These are phyloP conservation scores for Penicillium sp. DNA, from an alignment of 2,329 filamentous ascomycete species.

Conservation along the genomic window DNA sequence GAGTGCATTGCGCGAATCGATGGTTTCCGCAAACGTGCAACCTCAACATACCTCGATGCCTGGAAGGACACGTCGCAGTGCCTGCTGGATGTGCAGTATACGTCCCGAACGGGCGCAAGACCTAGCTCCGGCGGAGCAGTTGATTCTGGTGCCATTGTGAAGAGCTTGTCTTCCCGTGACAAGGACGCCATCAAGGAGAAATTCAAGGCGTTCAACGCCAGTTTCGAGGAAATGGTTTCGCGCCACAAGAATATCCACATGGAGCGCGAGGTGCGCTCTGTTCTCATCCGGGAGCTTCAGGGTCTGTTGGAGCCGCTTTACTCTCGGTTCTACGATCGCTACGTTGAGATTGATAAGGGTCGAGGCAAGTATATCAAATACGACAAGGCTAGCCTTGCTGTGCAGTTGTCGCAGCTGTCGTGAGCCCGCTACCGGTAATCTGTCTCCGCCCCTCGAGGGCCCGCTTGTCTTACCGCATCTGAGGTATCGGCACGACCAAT, in stretches of 20 bases:
- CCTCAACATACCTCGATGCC: conserved; percentile 71
- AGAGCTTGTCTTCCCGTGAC: conserved; percentile 78
- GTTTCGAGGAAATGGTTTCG: conserved; percentile 80
- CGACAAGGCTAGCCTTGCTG: conserved; percentile 75
- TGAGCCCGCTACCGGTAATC: conserved; percentile 2
- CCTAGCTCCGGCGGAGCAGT: conserved; percentile 61
- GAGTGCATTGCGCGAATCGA: conserved; percentile 64
- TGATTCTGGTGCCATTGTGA: conserved; percentile 78
- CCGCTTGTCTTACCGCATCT: too few species aligned
- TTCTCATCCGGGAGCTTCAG: conserved; percentile 78
- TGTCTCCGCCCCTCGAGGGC: background rate
- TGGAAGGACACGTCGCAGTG: conserved; percentile 84
- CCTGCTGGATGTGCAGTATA: conserved; percentile 88
- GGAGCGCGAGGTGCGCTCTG: conserved; percentile 80
- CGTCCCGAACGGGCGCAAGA: conserved; percentile 61
- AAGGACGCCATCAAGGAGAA: conserved; percentile 96
- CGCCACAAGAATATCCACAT: conserved; percentile 79
- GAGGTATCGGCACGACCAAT: too few species aligned
- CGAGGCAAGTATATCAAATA: conserved; percentile 98
- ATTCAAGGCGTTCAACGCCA: conserved; percentile 82
- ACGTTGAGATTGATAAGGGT: conserved; percentile 95
- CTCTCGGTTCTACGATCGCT: conserved; percentile 90
- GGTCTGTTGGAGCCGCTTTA: conserved; percentile 91
- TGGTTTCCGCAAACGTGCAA: conserved; percentile 80
- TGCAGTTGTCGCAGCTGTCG: conserved; percentile 43